Percentiles rank a stretch among this genome's conserved stretches.
phyloP scores from a whole-genome alignment of 768 basidiomycete species.

The Amanita exitialis region DNA sequence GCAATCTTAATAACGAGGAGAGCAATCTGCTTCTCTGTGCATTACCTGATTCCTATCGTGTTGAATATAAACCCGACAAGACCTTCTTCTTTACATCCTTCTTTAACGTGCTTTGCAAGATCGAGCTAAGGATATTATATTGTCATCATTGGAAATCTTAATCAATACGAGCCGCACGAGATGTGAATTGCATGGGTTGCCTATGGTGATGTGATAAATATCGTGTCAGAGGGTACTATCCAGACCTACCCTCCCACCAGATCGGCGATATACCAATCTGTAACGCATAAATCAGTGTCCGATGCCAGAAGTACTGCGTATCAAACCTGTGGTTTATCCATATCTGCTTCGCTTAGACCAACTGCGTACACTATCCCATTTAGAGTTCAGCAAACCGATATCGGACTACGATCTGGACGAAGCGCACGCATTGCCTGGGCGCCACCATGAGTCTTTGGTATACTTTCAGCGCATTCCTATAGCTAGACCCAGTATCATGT shows the following conservation, averaged over 20 bases:
- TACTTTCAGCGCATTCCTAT: neutral
- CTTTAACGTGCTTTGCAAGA: slow-evolving; percentile 69
- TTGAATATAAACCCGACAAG: slow-evolving; percentile 79
- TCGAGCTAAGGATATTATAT: slow-evolving; percentile 43
- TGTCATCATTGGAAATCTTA: neutral
- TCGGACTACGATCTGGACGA: neutral
- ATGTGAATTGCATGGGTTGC: slow-evolving; percentile 83
- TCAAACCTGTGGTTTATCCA: slow-evolving; percentile 73
- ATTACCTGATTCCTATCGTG: slow-evolving; percentile 75
- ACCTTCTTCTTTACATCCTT: slow-evolving; percentile 73
- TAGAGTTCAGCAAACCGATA: neutral
- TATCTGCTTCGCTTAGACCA: slow-evolving; percentile 68
- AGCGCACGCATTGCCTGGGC: slow-evolving; percentile 81
- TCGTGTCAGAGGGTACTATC: neutral
- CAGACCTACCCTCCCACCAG: slow-evolving; percentile 80
- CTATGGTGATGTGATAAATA: slow-evolving; percentile 21
- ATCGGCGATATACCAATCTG: slow-evolving; percentile 83
- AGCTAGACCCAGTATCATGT: neutral
- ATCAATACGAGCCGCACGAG: slow-evolving; percentile 34
- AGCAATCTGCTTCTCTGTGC: neutral
- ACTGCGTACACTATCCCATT: slow-evolving; percentile 57
- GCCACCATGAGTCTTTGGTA: slow-evolving; percentile 36
- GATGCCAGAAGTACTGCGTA: neutral
- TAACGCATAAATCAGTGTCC: slow-evolving; percentile 7
- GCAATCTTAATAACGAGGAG: neutral